Evolutionary conservation across 2,329 filamentous ascomycete species (phyloP), one percentile per base, ranked within the genome.

Genomic region (Aspergillus sp.): DNA sequence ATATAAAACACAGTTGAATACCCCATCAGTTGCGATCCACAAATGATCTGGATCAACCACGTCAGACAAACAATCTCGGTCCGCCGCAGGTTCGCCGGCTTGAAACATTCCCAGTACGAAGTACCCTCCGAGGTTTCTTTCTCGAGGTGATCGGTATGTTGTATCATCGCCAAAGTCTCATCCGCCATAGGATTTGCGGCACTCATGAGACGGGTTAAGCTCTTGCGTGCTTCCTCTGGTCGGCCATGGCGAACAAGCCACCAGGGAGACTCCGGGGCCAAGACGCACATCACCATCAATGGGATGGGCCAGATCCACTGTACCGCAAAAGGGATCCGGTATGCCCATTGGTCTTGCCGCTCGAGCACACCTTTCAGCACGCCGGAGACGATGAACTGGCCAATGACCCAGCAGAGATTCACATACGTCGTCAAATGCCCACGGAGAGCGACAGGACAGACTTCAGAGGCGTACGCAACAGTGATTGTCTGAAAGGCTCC

Each of bases 1-100:
- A 47, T 51, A 13, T 43, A 48, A 3, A 77, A 76, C 5, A 65
- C 42, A 2, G 56, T 53, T 45, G 46, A 63, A 67, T 0, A 61
- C 50, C 6, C 48, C 45, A 6, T 32, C 36, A 1, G 37, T 32
- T n/a, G 41, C 32, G 12, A 65, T 51, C 55, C 56, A 8, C 52
- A 58, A 4, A 61, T 35, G n/a, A 55, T 52, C 41, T 64, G 60
- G 2, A 56, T 54, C 4, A 48, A 42, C 35, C 58, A 65, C 7
- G 49, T 44, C 26, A 60, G 36, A 30, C 53, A 61, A 26, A 52
- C 55, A 32, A 66, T 63, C 32, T 65, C 63, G 0, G 62, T 66
- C 2, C 63, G 56, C 5, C 63, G 59, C 6, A 49, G 38, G 24
- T 58, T 51, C 10, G 53, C 46, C 1, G 52, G 51, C 25, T 42